phyloP scores from a whole-genome alignment of 2,329 filamentous ascomycete genomes.

The Diaporthe amygdali region DNA sequence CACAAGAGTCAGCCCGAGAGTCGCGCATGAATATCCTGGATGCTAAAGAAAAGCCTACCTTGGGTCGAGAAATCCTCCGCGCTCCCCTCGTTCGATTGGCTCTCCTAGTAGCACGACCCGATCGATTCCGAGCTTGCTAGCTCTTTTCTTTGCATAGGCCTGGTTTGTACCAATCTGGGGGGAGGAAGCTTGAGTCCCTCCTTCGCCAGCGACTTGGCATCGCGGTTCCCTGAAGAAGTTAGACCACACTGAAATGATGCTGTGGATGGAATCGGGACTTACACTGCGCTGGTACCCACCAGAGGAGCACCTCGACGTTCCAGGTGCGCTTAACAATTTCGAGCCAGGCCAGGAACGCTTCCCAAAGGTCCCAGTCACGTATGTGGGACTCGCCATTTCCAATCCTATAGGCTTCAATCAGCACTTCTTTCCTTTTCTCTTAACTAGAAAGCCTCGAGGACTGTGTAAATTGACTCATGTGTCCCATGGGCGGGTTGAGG shows the following conservation, averaged over 20 bases:
- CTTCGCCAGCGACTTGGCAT: not conserved
- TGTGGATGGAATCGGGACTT: not conserved
- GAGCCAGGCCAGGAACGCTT: not conserved
- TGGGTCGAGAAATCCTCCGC: not conserved
- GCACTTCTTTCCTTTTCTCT: not conserved
- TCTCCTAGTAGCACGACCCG: not conserved
- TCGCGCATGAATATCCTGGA: no score
- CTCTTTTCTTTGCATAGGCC: not conserved
- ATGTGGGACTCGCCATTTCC: not conserved
- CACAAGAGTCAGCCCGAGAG: not conserved
- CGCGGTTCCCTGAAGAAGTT: not conserved
- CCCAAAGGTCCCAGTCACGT: constrained; percentile 2
- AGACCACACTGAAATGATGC: not conserved
- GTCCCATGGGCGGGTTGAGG: not conserved
- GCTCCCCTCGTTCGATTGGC: not conserved
- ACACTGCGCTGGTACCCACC: constrained; percentile 8
- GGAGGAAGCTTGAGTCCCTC: not conserved
- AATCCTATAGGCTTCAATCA: not conserved
- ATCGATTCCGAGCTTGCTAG: not conserved
- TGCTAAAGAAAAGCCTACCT: not conserved
- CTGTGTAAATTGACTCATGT: no score
- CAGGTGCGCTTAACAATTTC: not conserved
- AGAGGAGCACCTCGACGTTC: constrained; percentile 2
- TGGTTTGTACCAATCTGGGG: not conserved
- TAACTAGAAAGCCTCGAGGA: not conserved